These are phyloP conservation scores for Ochetophila trinervis DNA, from an alignment of 306 rosid genomes.

Conservation along the genomic window DNA sequence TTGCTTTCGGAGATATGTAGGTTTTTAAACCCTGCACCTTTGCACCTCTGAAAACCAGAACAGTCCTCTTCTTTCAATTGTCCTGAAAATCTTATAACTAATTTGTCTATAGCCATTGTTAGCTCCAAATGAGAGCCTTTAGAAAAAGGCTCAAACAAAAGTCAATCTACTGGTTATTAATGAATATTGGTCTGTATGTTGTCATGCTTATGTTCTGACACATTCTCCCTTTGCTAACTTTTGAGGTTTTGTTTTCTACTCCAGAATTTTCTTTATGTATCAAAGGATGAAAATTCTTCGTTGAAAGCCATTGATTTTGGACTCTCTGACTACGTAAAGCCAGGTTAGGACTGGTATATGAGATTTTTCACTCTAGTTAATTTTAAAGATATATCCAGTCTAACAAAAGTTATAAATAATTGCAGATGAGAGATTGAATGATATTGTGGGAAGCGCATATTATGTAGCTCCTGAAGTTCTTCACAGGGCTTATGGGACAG, in stretches of 20 bases:
- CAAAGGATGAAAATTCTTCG: constrained; percentile 54
- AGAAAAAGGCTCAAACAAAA: too few species aligned
- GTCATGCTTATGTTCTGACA: constrained; percentile 10
- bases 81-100: too few species aligned
- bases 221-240: constrained; percentile 18
- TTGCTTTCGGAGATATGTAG: too few species aligned
- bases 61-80: too few species aligned
- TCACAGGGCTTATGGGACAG: constrained; percentile 81
- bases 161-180: too few species aligned
- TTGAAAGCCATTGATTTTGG: constrained; percentile 80
- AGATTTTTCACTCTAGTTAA: constrained; percentile 9
- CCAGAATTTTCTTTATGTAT: constrained; percentile 72
- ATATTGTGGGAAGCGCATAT: constrained; percentile 85
- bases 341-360: constrained; percentile 40
- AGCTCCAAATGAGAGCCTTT: too few species aligned
- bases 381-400: constrained; percentile 1
- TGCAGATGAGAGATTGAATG: constrained; percentile 82
- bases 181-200: not conserved
- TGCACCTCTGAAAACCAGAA: too few species aligned
- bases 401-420: constrained; percentile 9
- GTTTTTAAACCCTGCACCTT: too few species aligned
- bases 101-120: too few species aligned
- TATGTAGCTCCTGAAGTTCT: constrained; percentile 92
- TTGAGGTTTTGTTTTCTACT: constrained; percentile 28
- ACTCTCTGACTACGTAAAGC: constrained; percentile 82